Percentiles rank a stretch among this genome's conserved stretches.
Evolutionary conservation across 345 rosid species (phyloP).

Genomic region (Arabidopsis arenosa): DNA sequence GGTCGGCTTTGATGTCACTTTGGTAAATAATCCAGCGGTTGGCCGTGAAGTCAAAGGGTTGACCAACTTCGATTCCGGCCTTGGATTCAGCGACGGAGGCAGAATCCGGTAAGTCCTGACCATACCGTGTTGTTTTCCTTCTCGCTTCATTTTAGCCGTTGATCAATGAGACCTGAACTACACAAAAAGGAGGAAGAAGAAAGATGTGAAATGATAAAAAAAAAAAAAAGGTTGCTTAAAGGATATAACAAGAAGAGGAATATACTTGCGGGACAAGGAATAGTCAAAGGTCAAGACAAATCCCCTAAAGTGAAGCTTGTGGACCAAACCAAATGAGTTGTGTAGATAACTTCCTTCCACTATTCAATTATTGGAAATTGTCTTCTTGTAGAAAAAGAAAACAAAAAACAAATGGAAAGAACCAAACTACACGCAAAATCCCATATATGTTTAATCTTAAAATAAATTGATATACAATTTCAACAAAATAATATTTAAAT

Average conservation of each 20-base stretch:
- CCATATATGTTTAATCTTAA: not conserved
- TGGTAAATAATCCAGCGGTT: slow-evolving; percentile 62
- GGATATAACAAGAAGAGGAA: slow-evolving; percentile 38
- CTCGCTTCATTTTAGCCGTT: slow-evolving; percentile 60
- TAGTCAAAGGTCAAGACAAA: slow-evolving; percentile 26
- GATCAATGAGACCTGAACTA: slow-evolving; percentile 13
- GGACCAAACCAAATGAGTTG: slow-evolving; percentile 40
- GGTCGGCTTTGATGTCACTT: slow-evolving; percentile 59
- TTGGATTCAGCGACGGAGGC: slow-evolving; percentile 54
- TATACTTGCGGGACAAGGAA: slow-evolving; percentile 48
- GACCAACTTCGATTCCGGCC: slow-evolving; percentile 44
- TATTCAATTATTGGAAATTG: slow-evolving; percentile 7
- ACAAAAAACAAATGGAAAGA: not conserved
- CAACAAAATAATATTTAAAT: no score
- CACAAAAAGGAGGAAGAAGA: slow-evolving; percentile 19
- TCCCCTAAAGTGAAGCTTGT: slow-evolving; percentile 31
- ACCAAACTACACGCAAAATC: slow-evolving; percentile 7
- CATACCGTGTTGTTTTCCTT: slow-evolving; percentile 78
- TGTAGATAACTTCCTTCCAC: slow-evolving; percentile 36
- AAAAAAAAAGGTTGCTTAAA: slow-evolving; percentile 35
- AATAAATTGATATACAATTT: no score
- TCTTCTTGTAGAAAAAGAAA: not conserved
- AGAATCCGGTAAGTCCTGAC: slow-evolving; percentile 58
- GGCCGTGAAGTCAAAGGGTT: slow-evolving; percentile 53
- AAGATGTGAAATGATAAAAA: slow-evolving; percentile 24